Percentiles rank a stretch among this genome's conserved stretches.
Conservation (phyloP, 1,284 basidiomycete species). For the Moniliophthora roreri region DNA sequence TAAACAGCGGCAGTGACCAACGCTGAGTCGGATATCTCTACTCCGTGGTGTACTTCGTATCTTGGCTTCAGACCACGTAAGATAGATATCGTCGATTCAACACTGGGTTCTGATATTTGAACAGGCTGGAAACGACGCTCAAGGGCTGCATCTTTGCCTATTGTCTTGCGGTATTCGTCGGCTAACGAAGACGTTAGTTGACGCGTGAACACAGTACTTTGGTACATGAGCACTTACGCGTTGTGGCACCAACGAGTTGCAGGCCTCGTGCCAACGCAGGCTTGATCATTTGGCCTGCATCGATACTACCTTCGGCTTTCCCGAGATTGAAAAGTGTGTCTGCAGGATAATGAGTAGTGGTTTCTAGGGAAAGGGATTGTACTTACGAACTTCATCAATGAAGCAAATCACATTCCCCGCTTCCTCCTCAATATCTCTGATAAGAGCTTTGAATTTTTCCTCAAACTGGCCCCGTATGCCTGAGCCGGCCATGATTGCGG, state of each 20-base stretch:
- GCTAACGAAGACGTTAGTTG: conserved; percentile 37
- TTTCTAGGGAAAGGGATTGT: neutral
- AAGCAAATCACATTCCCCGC: conserved; percentile 81
- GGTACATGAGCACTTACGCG: conserved; percentile 48
- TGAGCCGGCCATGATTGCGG: conserved; percentile 83
- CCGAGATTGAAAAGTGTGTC: conserved; percentile 85
- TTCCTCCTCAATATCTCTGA: conserved; percentile 87
- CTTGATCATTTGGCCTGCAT: conserved; percentile 91
- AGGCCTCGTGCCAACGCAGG: conserved; percentile 84
- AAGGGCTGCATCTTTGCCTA: conserved; percentile 90
- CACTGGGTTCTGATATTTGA: conserved; percentile 83
- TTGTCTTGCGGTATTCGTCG: conserved; percentile 90
- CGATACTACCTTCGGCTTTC: conserved; percentile 89
- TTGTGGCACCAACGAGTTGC: conserved; percentile 87
- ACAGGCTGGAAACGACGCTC: conserved; percentile 91
- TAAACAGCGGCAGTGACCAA: conserved; percentile 89
- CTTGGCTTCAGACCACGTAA: conserved; percentile 82
- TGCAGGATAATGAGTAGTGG: neutral
- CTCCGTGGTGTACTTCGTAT: conserved; percentile 91
- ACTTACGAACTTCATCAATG: conserved; percentile 89
- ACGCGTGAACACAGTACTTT: neutral
- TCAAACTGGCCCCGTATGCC: conserved; percentile 91
- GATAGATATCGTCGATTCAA: conserved; percentile 86
- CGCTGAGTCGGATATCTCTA: conserved; percentile 86
- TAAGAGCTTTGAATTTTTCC: conserved; percentile 85